Conservation (phyloP, 116 monocot genomes). For the Iris pallida region DNA sequence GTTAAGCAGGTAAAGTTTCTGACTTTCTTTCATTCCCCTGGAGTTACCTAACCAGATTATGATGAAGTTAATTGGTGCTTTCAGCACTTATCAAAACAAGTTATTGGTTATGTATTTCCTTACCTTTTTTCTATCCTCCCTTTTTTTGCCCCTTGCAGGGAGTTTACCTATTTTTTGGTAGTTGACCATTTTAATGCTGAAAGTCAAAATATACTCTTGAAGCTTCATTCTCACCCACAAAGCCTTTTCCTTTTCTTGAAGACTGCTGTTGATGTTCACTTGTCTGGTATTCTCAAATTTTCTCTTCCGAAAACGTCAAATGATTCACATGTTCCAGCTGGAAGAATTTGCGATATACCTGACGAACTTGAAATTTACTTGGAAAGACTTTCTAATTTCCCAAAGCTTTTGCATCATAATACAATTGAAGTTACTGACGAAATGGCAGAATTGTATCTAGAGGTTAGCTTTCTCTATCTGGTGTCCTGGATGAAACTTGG, state of each 20-base stretch:
- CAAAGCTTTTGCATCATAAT: slow-evolving; percentile 53
- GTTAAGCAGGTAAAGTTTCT: slow-evolving; percentile 67
- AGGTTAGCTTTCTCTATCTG: slow-evolving; percentile 40
- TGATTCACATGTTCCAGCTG: slow-evolving; percentile 8
- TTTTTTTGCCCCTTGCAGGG: slow-evolving; percentile 36
- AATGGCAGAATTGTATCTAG: slow-evolving; percentile 67
- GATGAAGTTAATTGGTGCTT: no score
- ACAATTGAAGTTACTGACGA: slow-evolving; percentile 69
- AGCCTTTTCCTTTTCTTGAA: slow-evolving; percentile 96
- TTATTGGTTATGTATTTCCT: no score
- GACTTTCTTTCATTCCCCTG: no score
- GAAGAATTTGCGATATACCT: slow-evolving; percentile 12
- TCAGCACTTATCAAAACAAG: no score
- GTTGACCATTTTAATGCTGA: slow-evolving; percentile 66
- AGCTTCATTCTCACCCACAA: slow-evolving; percentile 59
- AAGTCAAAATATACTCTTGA: slow-evolving; percentile 52
- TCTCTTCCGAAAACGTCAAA: slow-evolving; percentile 21
- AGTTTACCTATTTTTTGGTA: slow-evolving; percentile 80
- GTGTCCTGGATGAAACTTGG: not conserved
- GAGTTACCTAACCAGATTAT: no score
- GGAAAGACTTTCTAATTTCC: slow-evolving; percentile 54
- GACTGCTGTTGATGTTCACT: slow-evolving; percentile 69
- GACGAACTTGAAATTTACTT: slow-evolving; percentile 44
- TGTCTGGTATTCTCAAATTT: slow-evolving; percentile 66
- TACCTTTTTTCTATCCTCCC: not conserved